These are phyloP conservation scores for Trichosanthes cucumerina DNA, from an alignment of 306 rosid genomes.

Conservation along the genomic window DNA sequence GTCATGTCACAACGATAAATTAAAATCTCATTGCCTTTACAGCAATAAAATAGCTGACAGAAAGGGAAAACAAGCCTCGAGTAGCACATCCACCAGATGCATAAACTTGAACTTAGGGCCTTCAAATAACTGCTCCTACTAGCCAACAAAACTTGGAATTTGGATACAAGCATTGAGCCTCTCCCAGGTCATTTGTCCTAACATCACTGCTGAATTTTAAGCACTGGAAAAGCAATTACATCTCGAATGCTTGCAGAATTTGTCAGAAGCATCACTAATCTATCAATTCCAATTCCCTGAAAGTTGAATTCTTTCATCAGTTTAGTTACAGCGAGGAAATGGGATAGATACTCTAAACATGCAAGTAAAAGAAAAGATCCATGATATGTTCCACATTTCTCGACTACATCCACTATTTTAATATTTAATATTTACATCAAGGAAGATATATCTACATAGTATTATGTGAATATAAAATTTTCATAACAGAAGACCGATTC, in stretches of 20 bases:
- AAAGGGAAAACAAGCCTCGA: background rate
- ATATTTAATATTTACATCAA: background rate
- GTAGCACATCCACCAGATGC: background rate
- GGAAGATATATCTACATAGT: background rate
- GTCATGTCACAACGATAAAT: background rate
- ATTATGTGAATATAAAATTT: background rate
- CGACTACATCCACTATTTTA: background rate
- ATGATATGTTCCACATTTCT: background rate
- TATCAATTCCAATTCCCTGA: conserved; percentile 96
- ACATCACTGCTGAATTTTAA: conserved; percentile 51
- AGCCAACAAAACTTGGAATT: background rate
- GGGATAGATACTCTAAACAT: background rate
- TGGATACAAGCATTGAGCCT: background rate
- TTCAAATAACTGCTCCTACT: background rate
- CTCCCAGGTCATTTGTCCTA: background rate
- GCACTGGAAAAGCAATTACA: conserved; percentile 95
- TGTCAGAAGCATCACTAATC: conserved; percentile 93
- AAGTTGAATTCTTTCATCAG: background rate
- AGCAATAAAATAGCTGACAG: background rate
- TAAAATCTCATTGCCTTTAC: background rate
- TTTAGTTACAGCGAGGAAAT: background rate
- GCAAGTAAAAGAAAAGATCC: background rate
- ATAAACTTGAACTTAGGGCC: background rate
- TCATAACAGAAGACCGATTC: background rate
- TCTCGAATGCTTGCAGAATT: conserved; percentile 87